Conservation (phyloP, 1,284 basidiomycete genomes). For the Calocybe gambosa region DNA sequence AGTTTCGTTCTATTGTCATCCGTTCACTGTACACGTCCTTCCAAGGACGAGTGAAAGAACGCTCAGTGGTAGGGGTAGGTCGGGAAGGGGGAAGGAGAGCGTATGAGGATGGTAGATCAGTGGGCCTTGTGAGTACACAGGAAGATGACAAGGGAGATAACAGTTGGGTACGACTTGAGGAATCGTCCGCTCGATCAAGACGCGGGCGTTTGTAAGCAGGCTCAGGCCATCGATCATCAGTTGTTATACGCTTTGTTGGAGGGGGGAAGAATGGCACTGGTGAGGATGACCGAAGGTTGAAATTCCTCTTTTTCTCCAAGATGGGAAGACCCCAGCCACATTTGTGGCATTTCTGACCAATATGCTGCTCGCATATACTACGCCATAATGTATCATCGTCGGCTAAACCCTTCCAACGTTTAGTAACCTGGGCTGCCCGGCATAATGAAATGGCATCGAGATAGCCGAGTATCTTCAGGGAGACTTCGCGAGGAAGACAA, state of each 20-base stretch:
- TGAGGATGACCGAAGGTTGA: slow-evolving; percentile 28
- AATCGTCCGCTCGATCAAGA: slow-evolving; percentile 22
- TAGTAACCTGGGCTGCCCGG: slow-evolving; percentile 90
- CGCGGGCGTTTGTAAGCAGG: slow-evolving; percentile 50
- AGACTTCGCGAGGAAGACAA: slow-evolving; percentile 87
- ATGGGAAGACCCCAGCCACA: slow-evolving; percentile 98
- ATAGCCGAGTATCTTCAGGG: slow-evolving; percentile 84
- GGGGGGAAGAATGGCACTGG: slow-evolving; percentile 17
- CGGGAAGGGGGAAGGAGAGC: slow-evolving; percentile 26
- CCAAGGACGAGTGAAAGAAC: slow-evolving; percentile 79
- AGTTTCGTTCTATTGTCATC: slow-evolving; percentile 92
- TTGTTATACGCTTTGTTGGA: slow-evolving; percentile 31
- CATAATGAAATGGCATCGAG: slow-evolving; percentile 96
- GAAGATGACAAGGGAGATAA: slow-evolving; percentile 14
- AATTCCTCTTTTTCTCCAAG: slow-evolving; percentile 66
- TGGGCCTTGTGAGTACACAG: slow-evolving; percentile 11
- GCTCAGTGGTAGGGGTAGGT: slow-evolving; percentile 13
- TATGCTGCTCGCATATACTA: slow-evolving; percentile 97
- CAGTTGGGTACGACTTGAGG: slow-evolving; percentile 11
- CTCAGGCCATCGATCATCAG: slow-evolving; percentile 23
- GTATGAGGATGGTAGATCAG: slow-evolving; percentile 20
- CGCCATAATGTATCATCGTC: slow-evolving; percentile 97
- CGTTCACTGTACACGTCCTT: slow-evolving; percentile 99
- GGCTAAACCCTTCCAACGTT: slow-evolving; percentile 82
- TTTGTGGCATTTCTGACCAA: slow-evolving; percentile 94